Evolutionary conservation across 257 asterid genomes (phyloP), one percentile per base, ranked within the genome.

Genomic region (Fraxinus anomala): DNA sequence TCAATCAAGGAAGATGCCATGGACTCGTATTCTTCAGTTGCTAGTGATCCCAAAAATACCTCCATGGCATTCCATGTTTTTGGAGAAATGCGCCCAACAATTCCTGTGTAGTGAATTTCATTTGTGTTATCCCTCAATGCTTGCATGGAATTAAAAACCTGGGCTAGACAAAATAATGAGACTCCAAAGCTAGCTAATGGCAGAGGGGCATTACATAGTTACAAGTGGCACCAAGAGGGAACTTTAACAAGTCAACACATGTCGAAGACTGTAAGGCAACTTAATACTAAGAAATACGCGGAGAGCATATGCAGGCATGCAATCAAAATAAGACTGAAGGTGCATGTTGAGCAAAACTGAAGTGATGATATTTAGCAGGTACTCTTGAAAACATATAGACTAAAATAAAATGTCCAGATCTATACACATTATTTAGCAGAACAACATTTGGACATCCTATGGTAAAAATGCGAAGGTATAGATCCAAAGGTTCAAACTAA

Each of bases 21-120:
- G 63, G 95, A 80, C 74, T 83, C 91, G 37, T 96, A 93, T 65
- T 93, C 96, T 88, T 88, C 94, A 61, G 94, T 88, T 73, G 92
- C 82, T 65, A 96, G 77, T 77, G 99, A 93, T 75, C 79, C 82
- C 87, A 96, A 87, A 85, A 96, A 96, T 74, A 84, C 80, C 86
- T 96, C 99, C 98, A 93, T 93, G 13, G 98, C 98, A 76, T 92
- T 83, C 99, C 99, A 96, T 68, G 99, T 96, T 83, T 90, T 92
- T 1, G 97, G 97, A 84, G 99, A 92, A 79, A 96, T 91, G 11
- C 97, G 96, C 56, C 99, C 99, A 76, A 95, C 99, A 79, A 95
- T 95, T 83, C 98, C 99, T 95, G 94, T 70, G 21, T 66, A 51
- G 54, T 77, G 84, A 61, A 78, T 77, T 31, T 67, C 74, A 65